Base-by-base conservation (phyloP, 192 early-diverging fungal genomes). In the Pilobolus umbonatus region DNA sequence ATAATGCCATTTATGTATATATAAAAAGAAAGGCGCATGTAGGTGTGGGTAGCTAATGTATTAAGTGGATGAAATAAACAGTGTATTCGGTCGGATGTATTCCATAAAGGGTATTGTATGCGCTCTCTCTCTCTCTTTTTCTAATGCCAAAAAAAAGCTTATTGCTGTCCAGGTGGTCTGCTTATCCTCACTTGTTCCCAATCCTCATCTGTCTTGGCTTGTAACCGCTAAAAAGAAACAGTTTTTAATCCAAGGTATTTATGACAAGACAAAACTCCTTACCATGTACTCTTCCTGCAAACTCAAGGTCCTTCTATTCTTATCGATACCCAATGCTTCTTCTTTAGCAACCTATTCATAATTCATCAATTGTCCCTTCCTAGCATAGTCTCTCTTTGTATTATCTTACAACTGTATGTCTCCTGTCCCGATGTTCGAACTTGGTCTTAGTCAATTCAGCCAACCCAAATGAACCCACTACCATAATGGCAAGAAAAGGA, bases 211-310 rank as follows among this genome's bases (percentile, higher is more conserved):
- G 55, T 42, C 19, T 56, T 44, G 12, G 52, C 54, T 63, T 69
- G 67, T 36, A 69, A 44, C 2, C 67, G 67, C 67, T 69, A 43
- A 0, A 22, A 53, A 24, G 28, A 56, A 28, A 42, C 3, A 42
- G 12, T 29, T 40, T 10, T 29, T 42, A 24, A 4, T 8, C n/a
- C 10, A 24, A 36, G 14, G n/a, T 4, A 19, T 29, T 10, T 24
- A 53, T 53, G 26, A n/a, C 2, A 54, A 55, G 1, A 2, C 5
- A 3, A 53, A 11, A 29, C 19, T 7, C n/a, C 53, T 67, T 71
- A 79, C 69, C 69, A 73, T 86, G 66, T 88, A 90, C 62, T 86
- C 83, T 69, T 95, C 78, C 57, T 93, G 81, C 25, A 89, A 50
- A 68, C 77, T 75, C 32, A 87, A 69, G 58, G 76, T 77, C 56